phyloP scores from a whole-genome alignment of 2,329 filamentous ascomycete genomes.

The Fusarium robinianum region DNA sequence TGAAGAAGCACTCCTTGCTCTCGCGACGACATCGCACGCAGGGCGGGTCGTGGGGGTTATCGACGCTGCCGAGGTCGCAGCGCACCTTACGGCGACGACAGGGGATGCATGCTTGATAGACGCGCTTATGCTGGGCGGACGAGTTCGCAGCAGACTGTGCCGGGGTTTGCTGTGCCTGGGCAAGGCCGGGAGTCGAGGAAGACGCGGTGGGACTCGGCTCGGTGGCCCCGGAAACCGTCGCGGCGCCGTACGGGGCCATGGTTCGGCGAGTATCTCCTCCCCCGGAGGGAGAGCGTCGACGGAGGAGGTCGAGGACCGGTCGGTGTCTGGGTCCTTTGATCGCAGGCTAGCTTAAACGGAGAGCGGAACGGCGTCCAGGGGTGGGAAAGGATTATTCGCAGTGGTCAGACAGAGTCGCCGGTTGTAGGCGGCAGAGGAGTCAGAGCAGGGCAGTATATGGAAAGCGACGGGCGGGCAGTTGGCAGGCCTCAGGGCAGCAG shows the following conservation, averaged over 20 bases:
- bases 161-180: constrained; percentile 28
- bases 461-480: constrained; percentile 1
- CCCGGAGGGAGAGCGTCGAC: constrained; percentile 4
- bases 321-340: constrained; percentile 11
- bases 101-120: constrained; percentile 67
- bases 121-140: constrained; percentile 58
- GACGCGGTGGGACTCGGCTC: constrained; percentile 35
- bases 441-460: no score
- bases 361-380: constrained; percentile 13
- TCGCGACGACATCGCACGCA: constrained; percentile 93
- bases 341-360: no score
- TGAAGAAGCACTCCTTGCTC: constrained; percentile 97
- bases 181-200: constrained; percentile 24
- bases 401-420: constrained; percentile 6
- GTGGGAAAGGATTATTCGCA: constrained; percentile 1
- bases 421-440: no score
- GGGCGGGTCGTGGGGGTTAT: constrained; percentile 91
- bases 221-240: constrained; percentile 26
- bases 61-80: constrained; percentile 73
- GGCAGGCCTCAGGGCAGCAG: constrained; percentile 10
- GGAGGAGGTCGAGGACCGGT: constrained; percentile 8
- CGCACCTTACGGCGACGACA: constrained; percentile 66
- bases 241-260: constrained; percentile 35
- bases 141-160: constrained; percentile 19
- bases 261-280: constrained; percentile 1